Percentiles rank a stretch among this genome's conserved stretches.
Conservation (phyloP, 2,329 filamentous ascomycete genomes). For the Alternaria brassicae region DNA sequence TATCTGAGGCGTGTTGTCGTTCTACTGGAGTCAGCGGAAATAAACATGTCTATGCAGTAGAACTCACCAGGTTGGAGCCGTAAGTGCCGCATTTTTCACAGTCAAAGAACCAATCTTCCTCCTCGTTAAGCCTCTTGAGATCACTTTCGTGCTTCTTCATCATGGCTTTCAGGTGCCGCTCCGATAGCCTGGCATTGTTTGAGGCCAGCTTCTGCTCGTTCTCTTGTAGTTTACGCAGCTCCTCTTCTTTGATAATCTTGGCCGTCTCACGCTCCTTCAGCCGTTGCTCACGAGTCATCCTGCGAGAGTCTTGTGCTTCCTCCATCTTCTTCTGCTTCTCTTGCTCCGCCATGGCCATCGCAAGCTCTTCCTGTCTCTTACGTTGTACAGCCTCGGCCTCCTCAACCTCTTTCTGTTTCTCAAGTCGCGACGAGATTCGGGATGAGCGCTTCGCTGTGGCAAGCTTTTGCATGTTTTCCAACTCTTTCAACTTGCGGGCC, state of each 20-base stretch:
- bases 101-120: slow-evolving; percentile 93
- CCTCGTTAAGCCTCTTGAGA: slow-evolving; percentile 71
- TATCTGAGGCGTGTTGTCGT: slow-evolving; percentile 92
- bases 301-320: slow-evolving; percentile 77
- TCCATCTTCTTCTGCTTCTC: slow-evolving; percentile 70
- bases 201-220: slow-evolving; percentile 66
- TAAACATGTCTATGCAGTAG: not conserved
- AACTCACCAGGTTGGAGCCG: slow-evolving; percentile 73
- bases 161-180: slow-evolving; percentile 80
- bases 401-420: slow-evolving; percentile 78
- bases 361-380: slow-evolving; percentile 69
- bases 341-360: slow-evolving; percentile 66
- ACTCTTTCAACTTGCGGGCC: slow-evolving; percentile 78
- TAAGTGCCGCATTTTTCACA: slow-evolving; percentile 86
- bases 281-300: slow-evolving; percentile 84
- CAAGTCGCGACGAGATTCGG: slow-evolving; percentile 80
- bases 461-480: slow-evolving; percentile 82
- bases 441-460: slow-evolving; percentile 95
- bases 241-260: slow-evolving; percentile 82
- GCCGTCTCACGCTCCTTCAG: slow-evolving; percentile 85
- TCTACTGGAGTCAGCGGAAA: slow-evolving; percentile 54
- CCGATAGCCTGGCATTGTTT: slow-evolving; percentile 67
- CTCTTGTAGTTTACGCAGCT: slow-evolving; percentile 79
- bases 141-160: slow-evolving; percentile 81
- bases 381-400: slow-evolving; percentile 73